Conservation (phyloP, 1,284 basidiomycete genomes). For the Ustilago hordei region DNA sequence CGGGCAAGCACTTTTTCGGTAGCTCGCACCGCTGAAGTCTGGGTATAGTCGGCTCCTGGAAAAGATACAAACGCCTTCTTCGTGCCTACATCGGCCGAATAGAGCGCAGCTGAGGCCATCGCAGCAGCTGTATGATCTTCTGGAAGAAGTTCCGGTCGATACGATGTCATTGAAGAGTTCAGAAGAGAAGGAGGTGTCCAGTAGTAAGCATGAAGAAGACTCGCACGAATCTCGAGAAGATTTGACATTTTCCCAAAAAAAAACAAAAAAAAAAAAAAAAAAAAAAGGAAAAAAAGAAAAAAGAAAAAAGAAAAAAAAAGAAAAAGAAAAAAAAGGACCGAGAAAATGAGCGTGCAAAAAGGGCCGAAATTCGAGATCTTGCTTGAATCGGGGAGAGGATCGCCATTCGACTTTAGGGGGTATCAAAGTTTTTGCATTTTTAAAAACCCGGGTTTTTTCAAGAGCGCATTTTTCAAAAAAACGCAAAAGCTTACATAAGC, state of each 20-base stretch:
- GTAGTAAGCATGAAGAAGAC: background rate
- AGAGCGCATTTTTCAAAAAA: too few species aligned
- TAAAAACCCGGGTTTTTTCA: too few species aligned
- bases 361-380: conserved; percentile 5
- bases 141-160: background rate
- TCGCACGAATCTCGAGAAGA: conserved; percentile 1
- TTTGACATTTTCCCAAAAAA: conserved; percentile 4
- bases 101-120: conserved; percentile 4
- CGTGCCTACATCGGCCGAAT: background rate
- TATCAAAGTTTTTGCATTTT: too few species aligned
- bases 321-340: conserved; percentile 12
- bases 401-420: background rate
- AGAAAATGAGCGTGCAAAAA: conserved; percentile 15
- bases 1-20: conserved; percentile 39
- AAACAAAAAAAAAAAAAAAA: too few species aligned
- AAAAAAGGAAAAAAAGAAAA: conserved; percentile 8
- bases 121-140: background rate
- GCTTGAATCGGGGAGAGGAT: conserved; percentile 12
- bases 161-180: too few species aligned
- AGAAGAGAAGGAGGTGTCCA: too few species aligned
- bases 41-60: conserved; percentile 66
- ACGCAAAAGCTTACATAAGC: too few species aligned
- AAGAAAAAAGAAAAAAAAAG: conserved; percentile 14
- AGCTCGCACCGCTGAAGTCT: conserved; percentile 51
- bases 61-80: conserved; percentile 55